Base-by-base conservation (phyloP, 805 yeast genomes). In the Cephaloascus fragrans region DNA sequence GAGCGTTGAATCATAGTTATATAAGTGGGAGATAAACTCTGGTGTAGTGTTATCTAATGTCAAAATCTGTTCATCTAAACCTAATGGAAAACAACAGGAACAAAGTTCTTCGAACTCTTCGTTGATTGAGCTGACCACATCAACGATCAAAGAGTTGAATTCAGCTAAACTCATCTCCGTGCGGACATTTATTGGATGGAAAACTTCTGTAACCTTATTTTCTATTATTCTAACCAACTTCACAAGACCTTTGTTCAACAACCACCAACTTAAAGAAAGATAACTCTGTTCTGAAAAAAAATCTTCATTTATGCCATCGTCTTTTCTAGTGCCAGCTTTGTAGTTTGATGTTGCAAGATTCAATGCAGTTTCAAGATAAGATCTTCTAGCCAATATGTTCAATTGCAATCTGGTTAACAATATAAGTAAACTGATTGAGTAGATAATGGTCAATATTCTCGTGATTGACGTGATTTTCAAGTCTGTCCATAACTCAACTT, bases 231-330 rank as follows among this genome's bases (percentile, higher is more conserved):
- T 60, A 18, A 75, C 67, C 28, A 85, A 61, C 26, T 67, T 62
- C 18, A 68, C 49, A 88, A 93, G 87, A 0, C 97, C 97, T 46
- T 79, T 75, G 56, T 90, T 88, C 37, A 90, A 65, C 35, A 90
- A 58, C 96, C 96, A 90, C 96, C 97, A 90, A 44, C 89, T 81
- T 44, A 87, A 73, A 0, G 95, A 82, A 36, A 90, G 66, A 54
- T 83, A 90, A 37, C 87, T 82, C 50, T 93, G 90, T 49, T 83
- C 93, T 31, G 80, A 69, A 26, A 72, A 59, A 52, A 80, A 77
- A 47, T 73, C 73, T 29, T 60, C 65, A 26, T 50, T 55, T 35
- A 54, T 59, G 23, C 49, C 50, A 17, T 49, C 41, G 26, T 40
- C 51, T 23, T 23, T 23, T 23, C 12, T 23, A 23, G 6, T 23